Evolutionary conservation across 2,329 filamentous ascomycete species (phyloP).

Genomic region (Helotiales sp.): DNA sequence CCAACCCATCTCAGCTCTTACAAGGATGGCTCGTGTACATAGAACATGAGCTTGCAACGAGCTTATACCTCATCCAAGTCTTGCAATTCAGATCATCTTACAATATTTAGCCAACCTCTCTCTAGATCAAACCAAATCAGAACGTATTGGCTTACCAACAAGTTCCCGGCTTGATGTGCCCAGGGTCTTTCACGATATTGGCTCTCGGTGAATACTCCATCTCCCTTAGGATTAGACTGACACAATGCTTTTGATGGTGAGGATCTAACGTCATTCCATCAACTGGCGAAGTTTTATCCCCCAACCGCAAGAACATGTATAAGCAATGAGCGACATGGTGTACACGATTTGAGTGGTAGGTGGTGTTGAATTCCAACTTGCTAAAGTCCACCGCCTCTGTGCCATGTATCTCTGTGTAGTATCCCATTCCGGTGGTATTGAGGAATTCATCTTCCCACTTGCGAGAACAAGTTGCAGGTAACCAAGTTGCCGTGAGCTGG

Average conservation of each 20-base stretch:
- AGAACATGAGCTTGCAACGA: background rate
- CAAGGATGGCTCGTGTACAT: background rate
- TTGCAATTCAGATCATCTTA: background rate
- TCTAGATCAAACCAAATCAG: background rate
- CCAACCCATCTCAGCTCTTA: background rate
- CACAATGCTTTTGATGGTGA: background rate
- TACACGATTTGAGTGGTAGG: constrained; percentile 5
- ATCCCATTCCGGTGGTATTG: constrained; percentile 1
- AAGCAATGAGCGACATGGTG: constrained; percentile 9
- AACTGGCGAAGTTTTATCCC: background rate
- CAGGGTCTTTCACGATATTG: background rate
- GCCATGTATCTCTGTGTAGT: constrained; percentile 3
- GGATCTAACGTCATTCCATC: background rate
- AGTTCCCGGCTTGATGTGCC: background rate
- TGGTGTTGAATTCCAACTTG: constrained; percentile 3
- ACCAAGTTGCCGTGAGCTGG: constrained; percentile 5
- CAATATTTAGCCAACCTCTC: background rate
- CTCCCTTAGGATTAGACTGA: background rate
- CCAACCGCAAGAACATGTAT: constrained; percentile 5
- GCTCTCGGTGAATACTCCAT: background rate
- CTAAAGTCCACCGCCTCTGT: constrained; percentile 1
- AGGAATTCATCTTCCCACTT: constrained; percentile 4
- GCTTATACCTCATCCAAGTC: too few relatives aligned
- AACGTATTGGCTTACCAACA: background rate
- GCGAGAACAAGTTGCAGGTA: constrained; percentile 9